These are phyloP conservation scores for Castanospermum australe DNA, from an alignment of 306 rosid species.

Conservation along the genomic window DNA sequence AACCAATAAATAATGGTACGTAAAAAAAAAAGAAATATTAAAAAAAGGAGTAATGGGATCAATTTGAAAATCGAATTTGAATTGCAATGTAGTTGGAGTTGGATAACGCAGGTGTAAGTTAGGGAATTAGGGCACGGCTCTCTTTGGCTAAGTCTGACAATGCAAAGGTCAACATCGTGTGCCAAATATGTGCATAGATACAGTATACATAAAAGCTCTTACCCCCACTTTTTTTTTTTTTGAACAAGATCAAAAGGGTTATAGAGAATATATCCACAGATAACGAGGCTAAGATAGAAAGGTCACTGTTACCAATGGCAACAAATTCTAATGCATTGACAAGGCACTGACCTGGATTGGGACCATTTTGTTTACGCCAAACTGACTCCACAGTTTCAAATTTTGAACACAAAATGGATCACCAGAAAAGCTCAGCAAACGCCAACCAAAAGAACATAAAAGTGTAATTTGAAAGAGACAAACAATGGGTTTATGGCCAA, in stretches of 20 bases:
- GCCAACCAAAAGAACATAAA: slow-evolving; percentile 22
- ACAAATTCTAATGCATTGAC: slow-evolving; percentile 41
- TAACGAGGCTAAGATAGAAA: slow-evolving; percentile 36
- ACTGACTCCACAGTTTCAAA: slow-evolving; percentile 29
- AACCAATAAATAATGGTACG: slow-evolving; percentile 15
- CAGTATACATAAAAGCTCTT: slow-evolving; percentile 23
- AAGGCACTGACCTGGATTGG: slow-evolving; percentile 23
- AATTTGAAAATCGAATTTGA: slow-evolving; percentile 16
- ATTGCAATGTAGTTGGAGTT: background rate
- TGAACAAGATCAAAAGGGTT: slow-evolving; percentile 9
- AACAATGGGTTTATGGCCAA: too few relatives aligned
- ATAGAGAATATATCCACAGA: slow-evolving; percentile 19
- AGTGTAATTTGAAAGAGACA: slow-evolving; percentile 24
- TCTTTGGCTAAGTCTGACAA: slow-evolving; percentile 12
- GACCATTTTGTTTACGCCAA: background rate
- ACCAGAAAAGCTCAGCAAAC: slow-evolving; percentile 7
- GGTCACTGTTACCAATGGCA: slow-evolving; percentile 44
- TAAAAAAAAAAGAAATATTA: background rate
- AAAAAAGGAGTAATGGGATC: background rate
- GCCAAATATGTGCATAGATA: slow-evolving; percentile 20
- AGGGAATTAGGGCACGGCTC: background rate
- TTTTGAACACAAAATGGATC: slow-evolving; percentile 26
- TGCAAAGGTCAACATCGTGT: slow-evolving; percentile 37
- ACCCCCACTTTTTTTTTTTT: background rate
- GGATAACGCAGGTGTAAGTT: background rate